Percentiles rank a stretch among this genome's conserved stretches.
phyloP scores from a whole-genome alignment of 352 stramenopile species.

The Phytophthora pisi region DNA sequence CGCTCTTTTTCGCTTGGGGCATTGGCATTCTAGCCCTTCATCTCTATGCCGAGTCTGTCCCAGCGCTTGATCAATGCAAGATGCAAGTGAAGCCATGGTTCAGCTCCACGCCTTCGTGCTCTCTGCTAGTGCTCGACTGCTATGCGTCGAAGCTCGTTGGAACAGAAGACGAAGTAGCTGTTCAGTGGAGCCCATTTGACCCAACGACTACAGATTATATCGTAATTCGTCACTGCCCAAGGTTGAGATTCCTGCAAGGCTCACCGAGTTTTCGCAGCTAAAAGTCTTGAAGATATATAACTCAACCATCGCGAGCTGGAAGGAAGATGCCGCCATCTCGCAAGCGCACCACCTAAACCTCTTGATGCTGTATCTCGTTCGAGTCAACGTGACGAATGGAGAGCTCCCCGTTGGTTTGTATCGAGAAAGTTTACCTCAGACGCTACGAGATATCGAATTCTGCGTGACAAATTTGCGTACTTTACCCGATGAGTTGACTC shows the following conservation, averaged over 20 bases:
- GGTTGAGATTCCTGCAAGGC: constrained; percentile 33
- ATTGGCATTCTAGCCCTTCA: constrained; percentile 25
- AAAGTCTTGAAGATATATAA: constrained; percentile 44
- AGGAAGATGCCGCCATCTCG: constrained; percentile 29
- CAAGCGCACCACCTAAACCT: constrained; percentile 32
- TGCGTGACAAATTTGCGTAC: constrained; percentile 34
- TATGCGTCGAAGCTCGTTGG: constrained; percentile 1
- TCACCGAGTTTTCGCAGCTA: constrained; percentile 40
- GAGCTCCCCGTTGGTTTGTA: constrained; percentile 39
- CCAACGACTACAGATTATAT: constrained; percentile 11
- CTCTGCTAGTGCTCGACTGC: constrained; percentile 33
- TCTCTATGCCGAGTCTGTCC: constrained; percentile 9
- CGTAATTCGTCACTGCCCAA: constrained; percentile 36
- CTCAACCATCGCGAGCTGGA: constrained; percentile 36
- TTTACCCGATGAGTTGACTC: constrained; percentile 42
- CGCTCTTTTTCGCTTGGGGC: constrained; percentile 31
- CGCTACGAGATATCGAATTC: constrained; percentile 36
- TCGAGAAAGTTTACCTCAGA: constrained; percentile 32
- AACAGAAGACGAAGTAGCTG: not conserved
- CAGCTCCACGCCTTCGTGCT: constrained; percentile 26
- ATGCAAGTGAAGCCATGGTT: constrained; percentile 41
- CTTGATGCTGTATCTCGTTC: constrained; percentile 41
- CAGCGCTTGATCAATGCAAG: constrained; percentile 15
- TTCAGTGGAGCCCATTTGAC: constrained; percentile 26
- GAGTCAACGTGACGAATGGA: constrained; percentile 35